Percentiles rank a stretch among this genome's conserved stretches.
Evolutionary conservation across 1,284 basidiomycete species (phyloP).

Genomic region (Moniliella sp.): DNA sequence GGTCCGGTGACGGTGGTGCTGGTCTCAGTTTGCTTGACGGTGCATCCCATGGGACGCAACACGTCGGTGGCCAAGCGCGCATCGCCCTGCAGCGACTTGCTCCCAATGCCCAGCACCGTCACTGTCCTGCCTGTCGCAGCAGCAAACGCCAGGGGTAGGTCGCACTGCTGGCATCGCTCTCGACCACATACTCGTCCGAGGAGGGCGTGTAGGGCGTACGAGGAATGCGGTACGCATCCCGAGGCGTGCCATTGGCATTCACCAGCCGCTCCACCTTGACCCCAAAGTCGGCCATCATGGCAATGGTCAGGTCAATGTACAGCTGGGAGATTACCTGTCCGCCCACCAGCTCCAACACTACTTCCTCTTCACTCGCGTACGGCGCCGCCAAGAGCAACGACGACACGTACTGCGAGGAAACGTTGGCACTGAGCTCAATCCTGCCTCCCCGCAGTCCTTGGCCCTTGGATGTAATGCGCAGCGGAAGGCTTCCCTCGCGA

Average conservation of each 20-base stretch:
- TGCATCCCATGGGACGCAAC: constrained; percentile 80
- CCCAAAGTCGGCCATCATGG: constrained; percentile 92
- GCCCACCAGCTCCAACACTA: constrained; percentile 70
- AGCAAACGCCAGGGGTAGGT: constrained; percentile 93
- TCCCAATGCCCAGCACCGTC: constrained; percentile 78
- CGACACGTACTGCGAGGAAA: constrained; percentile 94
- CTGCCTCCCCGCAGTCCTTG: constrained; percentile 63
- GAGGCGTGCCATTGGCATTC: constrained; percentile 47
- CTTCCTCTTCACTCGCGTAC: constrained; percentile 52
- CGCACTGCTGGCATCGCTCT: constrained; percentile 81
- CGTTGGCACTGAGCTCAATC: constrained; percentile 72
- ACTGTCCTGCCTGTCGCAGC: constrained; percentile 85
- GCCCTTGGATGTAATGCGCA: constrained; percentile 43
- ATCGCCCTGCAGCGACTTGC: constrained; percentile 75
- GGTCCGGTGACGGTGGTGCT: constrained; percentile 86
- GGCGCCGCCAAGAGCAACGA: constrained; percentile 87
- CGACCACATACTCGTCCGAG: constrained; percentile 51
- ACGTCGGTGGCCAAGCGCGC: constrained; percentile 83
- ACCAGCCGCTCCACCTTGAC: constrained; percentile 51
- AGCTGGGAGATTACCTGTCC: constrained; percentile 91
- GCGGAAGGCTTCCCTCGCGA: constrained; percentile 62
- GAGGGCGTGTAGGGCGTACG: constrained; percentile 59
- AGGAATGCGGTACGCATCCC: constrained; percentile 60
- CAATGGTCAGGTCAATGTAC: constrained; percentile 98
- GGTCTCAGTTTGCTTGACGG: constrained; percentile 61